Conservation (phyloP, 345 rosid species). For the Camelina hispida region DNA sequence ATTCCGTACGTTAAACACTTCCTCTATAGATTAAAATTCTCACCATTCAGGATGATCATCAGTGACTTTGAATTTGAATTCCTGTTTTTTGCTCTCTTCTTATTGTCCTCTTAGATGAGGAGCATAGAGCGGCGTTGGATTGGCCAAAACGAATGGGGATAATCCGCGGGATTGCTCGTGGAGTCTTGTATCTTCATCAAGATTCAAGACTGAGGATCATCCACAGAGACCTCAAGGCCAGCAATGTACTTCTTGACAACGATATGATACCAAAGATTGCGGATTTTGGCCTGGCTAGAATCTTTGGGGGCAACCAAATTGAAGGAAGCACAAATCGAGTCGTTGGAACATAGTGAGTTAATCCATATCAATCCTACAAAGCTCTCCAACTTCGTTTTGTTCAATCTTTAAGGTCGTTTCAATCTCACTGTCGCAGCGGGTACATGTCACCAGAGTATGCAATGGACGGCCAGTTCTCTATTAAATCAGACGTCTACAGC, state of each 20-base stretch:
- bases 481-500: conserved; percentile 74
- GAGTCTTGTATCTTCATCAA: conserved; percentile 73
- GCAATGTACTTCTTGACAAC: conserved; percentile 61
- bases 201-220: conserved; percentile 79
- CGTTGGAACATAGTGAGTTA: conserved; percentile 73
- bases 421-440: conserved; percentile 48
- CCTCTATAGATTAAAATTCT: not conserved
- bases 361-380: not conserved
- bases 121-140: conserved; percentile 40
- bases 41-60: not conserved
- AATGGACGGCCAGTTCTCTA: conserved; percentile 63
- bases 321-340: conserved; percentile 60
- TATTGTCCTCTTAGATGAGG: conserved; percentile 37
- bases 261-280: conserved; percentile 65
- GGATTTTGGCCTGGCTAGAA: conserved; percentile 73
- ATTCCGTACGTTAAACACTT: conserved; percentile 49
- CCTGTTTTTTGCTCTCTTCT: not conserved
- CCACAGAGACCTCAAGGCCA: conserved; percentile 73
- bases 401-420: not conserved
- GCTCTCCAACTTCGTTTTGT: not conserved
- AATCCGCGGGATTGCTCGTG: conserved; percentile 64
- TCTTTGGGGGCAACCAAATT: conserved; percentile 56
- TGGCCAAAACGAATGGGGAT: conserved; percentile 67
- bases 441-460: conserved; percentile 90
- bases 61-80: not conserved